These are phyloP conservation scores for Crithidia sp. DNA, from an alignment of 208 protist genomes.

Conservation along the genomic window DNA sequence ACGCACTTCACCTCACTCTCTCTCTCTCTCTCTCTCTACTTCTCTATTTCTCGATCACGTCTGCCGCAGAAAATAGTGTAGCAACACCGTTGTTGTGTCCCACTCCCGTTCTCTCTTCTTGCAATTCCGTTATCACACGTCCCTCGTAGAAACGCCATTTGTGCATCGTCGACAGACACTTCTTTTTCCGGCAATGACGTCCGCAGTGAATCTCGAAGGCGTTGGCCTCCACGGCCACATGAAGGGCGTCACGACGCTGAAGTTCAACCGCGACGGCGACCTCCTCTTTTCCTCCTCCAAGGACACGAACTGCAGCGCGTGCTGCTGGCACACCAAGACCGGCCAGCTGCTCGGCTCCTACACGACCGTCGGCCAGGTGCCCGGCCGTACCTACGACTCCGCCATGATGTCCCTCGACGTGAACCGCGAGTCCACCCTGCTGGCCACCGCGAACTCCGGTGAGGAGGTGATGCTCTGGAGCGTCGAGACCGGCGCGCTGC, in stretches of 20 bases:
- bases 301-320: slow-evolving; percentile 90
- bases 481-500: slow-evolving; percentile 91
- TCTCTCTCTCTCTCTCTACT: too few species aligned
- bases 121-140: background rate
- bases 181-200: slow-evolving; percentile 19
- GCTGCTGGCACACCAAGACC: slow-evolving; percentile 92
- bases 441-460: slow-evolving; percentile 82
- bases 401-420: slow-evolving; percentile 96
- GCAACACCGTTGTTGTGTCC: background rate
- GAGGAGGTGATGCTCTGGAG: slow-evolving; percentile 88
- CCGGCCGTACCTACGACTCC: slow-evolving; percentile 56
- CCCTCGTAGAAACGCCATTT: too few species aligned
- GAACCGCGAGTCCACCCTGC: slow-evolving; percentile 85
- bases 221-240: slow-evolving; percentile 90
- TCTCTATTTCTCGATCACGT: background rate
- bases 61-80: background rate
- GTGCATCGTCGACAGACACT: too few species aligned
- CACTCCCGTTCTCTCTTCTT: background rate
- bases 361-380: slow-evolving; percentile 77
- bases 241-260: slow-evolving; percentile 92
- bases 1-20: too few species aligned
- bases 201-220: slow-evolving; percentile 49
- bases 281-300: slow-evolving; percentile 96
- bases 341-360: slow-evolving; percentile 97
- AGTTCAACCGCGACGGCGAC: slow-evolving; percentile 98